Evolutionary conservation across 768 basidiomycete genomes (phyloP).

Genomic region (Suillus paluster): DNA sequence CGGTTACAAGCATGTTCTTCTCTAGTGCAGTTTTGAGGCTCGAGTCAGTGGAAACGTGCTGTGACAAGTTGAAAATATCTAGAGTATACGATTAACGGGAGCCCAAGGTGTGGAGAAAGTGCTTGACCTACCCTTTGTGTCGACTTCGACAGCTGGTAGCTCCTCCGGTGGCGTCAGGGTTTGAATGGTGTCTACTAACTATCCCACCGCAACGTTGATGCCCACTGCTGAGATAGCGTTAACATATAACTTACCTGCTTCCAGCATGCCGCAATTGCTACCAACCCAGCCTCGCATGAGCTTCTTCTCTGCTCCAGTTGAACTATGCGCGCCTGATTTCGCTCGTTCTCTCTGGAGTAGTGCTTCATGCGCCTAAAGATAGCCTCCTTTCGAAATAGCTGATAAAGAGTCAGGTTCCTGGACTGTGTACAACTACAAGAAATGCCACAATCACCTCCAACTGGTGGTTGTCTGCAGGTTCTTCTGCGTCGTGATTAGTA

Average conservation of each 20-base stretch:
- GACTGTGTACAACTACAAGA: background rate
- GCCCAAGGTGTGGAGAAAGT: background rate
- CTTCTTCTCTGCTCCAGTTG: constrained; percentile 69
- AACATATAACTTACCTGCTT: constrained; percentile 56
- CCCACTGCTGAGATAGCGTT: constrained; percentile 5
- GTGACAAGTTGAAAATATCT: constrained; percentile 39
- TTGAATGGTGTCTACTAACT: constrained; percentile 73
- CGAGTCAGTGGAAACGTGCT: constrained; percentile 34
- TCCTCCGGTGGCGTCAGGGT: constrained; percentile 58
- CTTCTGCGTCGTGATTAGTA: constrained; percentile 35
- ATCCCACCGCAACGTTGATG: constrained; percentile 10
- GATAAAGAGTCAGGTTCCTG: constrained; percentile 17
- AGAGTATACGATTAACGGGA: constrained; percentile 1
- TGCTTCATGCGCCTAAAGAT: constrained; percentile 85
- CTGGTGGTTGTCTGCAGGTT: constrained; percentile 56
- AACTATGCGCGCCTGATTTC: constrained; percentile 60
- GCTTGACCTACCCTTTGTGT: constrained; percentile 43
- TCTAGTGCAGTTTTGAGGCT: constrained; percentile 48
- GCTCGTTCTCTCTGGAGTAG: constrained; percentile 76
- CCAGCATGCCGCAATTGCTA: constrained; percentile 82
- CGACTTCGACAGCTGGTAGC: constrained; percentile 45
- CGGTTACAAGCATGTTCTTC: constrained; percentile 60
- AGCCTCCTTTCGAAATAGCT: constrained; percentile 89
- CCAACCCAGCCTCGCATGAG: constrained; percentile 71
- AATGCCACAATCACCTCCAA: constrained; percentile 57